Evolutionary conservation across 768 basidiomycete genomes (phyloP).

Genomic region (Termitomyces titanicus): DNA sequence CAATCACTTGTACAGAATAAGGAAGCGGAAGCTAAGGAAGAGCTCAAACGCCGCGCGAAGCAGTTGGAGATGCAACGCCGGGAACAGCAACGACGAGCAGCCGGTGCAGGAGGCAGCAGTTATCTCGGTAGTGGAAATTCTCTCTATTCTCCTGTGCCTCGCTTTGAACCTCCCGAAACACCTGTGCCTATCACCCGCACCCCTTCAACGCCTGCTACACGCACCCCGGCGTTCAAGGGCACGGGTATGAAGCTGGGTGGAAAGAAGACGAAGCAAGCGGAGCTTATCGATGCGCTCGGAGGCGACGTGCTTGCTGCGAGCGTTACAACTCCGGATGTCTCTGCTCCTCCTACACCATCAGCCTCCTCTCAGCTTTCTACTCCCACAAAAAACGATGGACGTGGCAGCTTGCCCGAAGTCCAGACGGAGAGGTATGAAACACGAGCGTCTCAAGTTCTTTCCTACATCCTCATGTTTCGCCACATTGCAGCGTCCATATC

Average conservation of each 20-base stretch:
- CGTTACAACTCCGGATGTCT: constrained; percentile 30
- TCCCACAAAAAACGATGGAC: constrained; percentile 40
- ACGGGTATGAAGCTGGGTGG: constrained; percentile 95
- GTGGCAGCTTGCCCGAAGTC: constrained; percentile 72
- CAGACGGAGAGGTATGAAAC: constrained; percentile 64
- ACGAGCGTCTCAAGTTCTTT: neutral
- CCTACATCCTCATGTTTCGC: neutral
- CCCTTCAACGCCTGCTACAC: constrained; percentile 43
- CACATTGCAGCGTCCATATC: constrained; percentile 69
- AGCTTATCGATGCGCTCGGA: constrained; percentile 84
- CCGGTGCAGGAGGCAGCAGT: constrained; percentile 45
- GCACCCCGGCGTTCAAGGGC: constrained; percentile 84
- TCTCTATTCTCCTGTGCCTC: constrained; percentile 69
- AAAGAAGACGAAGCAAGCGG: constrained; percentile 89
- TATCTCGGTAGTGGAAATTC: constrained; percentile 66
- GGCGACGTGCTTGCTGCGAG: constrained; percentile 66
- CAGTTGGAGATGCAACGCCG: constrained; percentile 97
- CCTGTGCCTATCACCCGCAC: constrained; percentile 36
- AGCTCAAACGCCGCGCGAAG: constrained; percentile 95
- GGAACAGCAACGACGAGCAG: constrained; percentile 83
- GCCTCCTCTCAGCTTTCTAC: constrained; percentile 40
- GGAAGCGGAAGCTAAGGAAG: constrained; percentile 98
- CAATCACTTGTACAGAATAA: constrained; percentile 67
- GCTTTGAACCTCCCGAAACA: constrained; percentile 64
- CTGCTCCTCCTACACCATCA: constrained; percentile 46